Evolutionary conservation across 2,329 filamentous ascomycete genomes (phyloP).

Genomic region (Rhynchosporium secalis): DNA sequence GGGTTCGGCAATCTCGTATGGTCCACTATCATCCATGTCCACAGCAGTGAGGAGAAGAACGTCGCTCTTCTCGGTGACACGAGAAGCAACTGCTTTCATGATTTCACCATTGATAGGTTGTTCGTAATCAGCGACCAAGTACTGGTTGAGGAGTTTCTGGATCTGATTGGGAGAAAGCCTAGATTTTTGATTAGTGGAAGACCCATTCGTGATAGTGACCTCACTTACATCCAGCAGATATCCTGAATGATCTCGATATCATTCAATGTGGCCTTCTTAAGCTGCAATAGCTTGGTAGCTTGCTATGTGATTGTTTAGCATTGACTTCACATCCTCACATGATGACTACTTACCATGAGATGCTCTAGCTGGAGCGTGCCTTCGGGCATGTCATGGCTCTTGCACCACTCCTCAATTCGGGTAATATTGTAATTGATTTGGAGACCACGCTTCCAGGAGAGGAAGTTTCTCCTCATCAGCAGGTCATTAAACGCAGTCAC

Average conservation of each 20-base stretch:
- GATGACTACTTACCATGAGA: slow-evolving; percentile 71
- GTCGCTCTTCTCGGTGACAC: slow-evolving; percentile 97
- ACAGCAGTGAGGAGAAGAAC: slow-evolving; percentile 90
- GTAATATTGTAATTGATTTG: slow-evolving; percentile 99
- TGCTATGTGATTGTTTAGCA: slow-evolving; percentile 56
- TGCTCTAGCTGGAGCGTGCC: slow-evolving; percentile 96
- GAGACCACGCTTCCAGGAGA: slow-evolving; percentile 97
- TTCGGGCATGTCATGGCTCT: slow-evolving; percentile 99
- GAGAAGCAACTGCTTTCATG: slow-evolving; percentile 97
- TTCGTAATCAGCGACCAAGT: slow-evolving; percentile 97
- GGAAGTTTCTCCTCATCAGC: slow-evolving; percentile 95
- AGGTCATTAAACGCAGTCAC: slow-evolving; percentile 98
- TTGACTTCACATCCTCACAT: slow-evolving; percentile 21
- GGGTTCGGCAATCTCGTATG: slow-evolving; percentile 97
- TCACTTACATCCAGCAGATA: slow-evolving; percentile 97
- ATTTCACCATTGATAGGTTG: slow-evolving; percentile 99
- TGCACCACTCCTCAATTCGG: slow-evolving; percentile 99
- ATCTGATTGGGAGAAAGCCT: slow-evolving; percentile 98
- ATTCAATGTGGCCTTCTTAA: slow-evolving; percentile 98
- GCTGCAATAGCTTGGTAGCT: slow-evolving; percentile 95
- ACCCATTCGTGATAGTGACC: background rate
- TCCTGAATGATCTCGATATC: slow-evolving; percentile 99
- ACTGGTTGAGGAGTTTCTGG: slow-evolving; percentile 97
- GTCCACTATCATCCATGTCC: slow-evolving; percentile 98
- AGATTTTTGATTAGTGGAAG: slow-evolving; percentile 19